A percentile compares a stretch with the other conserved stretches of the same genome.
phyloP scores from a whole-genome alignment of 2,329 filamentous ascomycete species.

The Fusarium pseudonygamai region DNA sequence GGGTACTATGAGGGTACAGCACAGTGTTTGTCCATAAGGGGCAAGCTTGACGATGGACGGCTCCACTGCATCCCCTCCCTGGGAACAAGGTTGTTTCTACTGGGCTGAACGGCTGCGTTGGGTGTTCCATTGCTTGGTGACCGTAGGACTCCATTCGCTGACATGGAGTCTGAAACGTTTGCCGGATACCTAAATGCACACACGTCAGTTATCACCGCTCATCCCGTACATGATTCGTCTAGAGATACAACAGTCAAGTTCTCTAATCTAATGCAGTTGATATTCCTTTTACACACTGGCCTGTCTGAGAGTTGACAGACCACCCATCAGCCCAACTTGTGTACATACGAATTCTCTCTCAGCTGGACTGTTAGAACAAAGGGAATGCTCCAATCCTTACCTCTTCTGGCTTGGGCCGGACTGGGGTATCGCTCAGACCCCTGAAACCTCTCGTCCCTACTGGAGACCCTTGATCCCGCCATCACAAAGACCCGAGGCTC shows the following conservation, averaged over 20 bases:
- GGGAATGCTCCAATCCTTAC: slow-evolving; percentile 2
- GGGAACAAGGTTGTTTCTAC: slow-evolving; percentile 15
- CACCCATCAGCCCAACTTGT: slow-evolving; percentile 12
- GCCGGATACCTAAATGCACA: background rate
- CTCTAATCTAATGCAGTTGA: background rate
- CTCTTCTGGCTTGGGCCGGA: slow-evolving; percentile 11
- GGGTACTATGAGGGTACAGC: slow-evolving; percentile 16
- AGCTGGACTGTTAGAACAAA: slow-evolving; percentile 15
- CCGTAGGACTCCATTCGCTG: background rate
- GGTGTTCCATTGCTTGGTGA: background rate
- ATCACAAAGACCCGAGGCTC: background rate
- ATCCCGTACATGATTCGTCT: background rate
- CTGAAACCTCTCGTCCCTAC: slow-evolving; percentile 11
- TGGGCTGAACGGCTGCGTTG: slow-evolving; percentile 5
- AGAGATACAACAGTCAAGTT: background rate
- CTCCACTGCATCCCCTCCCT: background rate
- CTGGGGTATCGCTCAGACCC: slow-evolving; percentile 18
- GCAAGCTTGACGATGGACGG: slow-evolving; percentile 2
- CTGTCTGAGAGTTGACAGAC: background rate
- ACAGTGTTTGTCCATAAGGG: slow-evolving; percentile 15
- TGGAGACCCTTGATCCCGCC: slow-evolving; percentile 21
- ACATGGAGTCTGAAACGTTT: slow-evolving; percentile 10
- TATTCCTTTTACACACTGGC: background rate
- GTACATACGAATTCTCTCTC: slow-evolving; percentile 3
- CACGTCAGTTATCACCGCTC: background rate